Evolutionary conservation across 257 asterid genomes (phyloP), one percentile per base, ranked within the genome.

Genomic region (Capsicum baccatum): DNA sequence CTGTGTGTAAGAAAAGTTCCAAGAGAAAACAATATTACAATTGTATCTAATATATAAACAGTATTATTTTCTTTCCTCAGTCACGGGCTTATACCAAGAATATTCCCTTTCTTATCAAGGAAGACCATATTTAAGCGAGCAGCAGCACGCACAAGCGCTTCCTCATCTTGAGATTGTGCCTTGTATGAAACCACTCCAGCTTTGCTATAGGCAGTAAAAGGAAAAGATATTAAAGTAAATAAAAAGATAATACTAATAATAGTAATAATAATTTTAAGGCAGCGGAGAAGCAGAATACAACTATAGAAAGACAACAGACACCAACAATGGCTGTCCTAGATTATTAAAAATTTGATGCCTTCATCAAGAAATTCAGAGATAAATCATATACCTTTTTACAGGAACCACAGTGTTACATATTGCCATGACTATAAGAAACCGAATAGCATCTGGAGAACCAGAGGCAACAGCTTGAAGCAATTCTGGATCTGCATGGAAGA

Each of bases 91-190:
- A 86, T 91, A 97, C 99, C 99, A 86, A 94, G 89, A 86, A 91
- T 76, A 83, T 89, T 92, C 83, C 94, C 97, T 78, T 88, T 91
- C 90, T 93, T 97, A 81, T 87, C 92, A 88, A 88, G 85, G 60
- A 92, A 88, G 84, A 89, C 90, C 98, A 97, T 95, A 87, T 93
- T 92, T 92, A 94, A 89, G 83, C 85, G 87, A 89, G 98, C 96
- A 83, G 99, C 98, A 80, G 98, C 99, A 64, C 89, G 95, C 78
- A 95, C 99, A 83, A 97, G 98, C 88, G 98, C 99, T 92, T 97
- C 99, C 89, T 97, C 99, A 84, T 97, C 99, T 92, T 97, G 99
- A 55, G 99, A 97, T 85, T 93, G 97, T 11, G 99, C 98, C 91
- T 97, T 97, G 85, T 95, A 97, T 71, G 91, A 91, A 80, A 94